These are phyloP conservation scores for Geranomyces michiganensis DNA, from an alignment of 192 early-diverging fungal genomes.

Conservation along the genomic window DNA sequence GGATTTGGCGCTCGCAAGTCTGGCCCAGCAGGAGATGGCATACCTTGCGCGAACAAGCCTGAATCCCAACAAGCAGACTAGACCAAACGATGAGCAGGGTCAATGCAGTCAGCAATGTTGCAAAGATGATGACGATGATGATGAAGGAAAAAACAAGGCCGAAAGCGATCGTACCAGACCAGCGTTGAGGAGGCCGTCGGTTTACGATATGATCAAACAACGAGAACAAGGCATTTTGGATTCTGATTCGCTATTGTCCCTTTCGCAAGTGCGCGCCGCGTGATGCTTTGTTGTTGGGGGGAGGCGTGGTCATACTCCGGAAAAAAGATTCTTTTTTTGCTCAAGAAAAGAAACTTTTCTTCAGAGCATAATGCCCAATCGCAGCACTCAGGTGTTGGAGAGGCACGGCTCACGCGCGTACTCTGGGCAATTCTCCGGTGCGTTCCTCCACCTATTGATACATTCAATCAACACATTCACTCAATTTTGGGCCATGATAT, in stretches of 20 bases:
- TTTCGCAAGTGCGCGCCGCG: constrained; percentile 28
- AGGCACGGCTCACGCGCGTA: constrained; percentile 46
- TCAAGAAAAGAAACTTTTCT: neutral
- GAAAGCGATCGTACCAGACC: neutral
- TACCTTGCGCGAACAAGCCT: neutral
- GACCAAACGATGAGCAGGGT: neutral
- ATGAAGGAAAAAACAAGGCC: neutral
- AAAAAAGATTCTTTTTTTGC: too few relatives aligned
- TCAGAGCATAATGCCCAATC: constrained; percentile 25
- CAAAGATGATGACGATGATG: neutral
- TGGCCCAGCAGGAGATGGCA: neutral
- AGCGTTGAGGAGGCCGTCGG: constrained; percentile 13
- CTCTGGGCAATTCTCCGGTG: constrained; percentile 57
- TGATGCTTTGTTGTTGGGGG: too few relatives aligned
- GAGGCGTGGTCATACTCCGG: too few relatives aligned
- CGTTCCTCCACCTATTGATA: neutral
- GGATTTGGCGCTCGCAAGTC: neutral
- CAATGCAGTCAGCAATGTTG: too few relatives aligned
- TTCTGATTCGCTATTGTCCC: constrained; percentile 26
- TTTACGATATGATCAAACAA: constrained; percentile 13
- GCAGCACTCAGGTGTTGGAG: constrained; percentile 28
- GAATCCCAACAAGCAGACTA: constrained; percentile 2
- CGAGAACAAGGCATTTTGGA: constrained; percentile 23
- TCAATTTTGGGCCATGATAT: neutral
- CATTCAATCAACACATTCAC: neutral